Evolutionary conservation across 2,329 filamentous ascomycete species (phyloP).

Genomic region (Exophiala alcalophila): DNA sequence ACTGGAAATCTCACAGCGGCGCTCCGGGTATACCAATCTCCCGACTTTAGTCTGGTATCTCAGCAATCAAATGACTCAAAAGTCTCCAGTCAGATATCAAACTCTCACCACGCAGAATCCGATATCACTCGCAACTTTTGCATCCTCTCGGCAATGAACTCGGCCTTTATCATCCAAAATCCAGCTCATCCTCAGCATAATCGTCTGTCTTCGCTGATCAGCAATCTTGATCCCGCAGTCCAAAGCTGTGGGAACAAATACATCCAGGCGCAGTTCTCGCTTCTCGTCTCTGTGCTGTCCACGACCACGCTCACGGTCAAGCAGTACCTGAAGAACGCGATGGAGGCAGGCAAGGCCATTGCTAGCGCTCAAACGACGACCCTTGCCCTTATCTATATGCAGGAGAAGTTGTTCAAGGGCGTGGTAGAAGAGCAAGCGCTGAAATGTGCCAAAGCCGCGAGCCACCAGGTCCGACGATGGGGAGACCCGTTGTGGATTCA

Average conservation of each 20-base stretch:
- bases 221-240: slow-evolving; percentile 66
- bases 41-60: slow-evolving; percentile 55
- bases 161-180: slow-evolving; percentile 69
- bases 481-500: slow-evolving; percentile 74
- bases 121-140: slow-evolving; percentile 61
- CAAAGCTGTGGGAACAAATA: slow-evolving; percentile 67
- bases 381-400: slow-evolving; percentile 82
- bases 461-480: slow-evolving; percentile 65
- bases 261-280: slow-evolving; percentile 72
- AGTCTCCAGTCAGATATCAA: slow-evolving; percentile 24
- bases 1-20: slow-evolving; percentile 70
- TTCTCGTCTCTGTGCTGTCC: slow-evolving; percentile 68
- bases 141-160: slow-evolving; percentile 63
- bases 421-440: slow-evolving; percentile 77
- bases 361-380: slow-evolving; percentile 77
- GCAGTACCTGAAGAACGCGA: slow-evolving; percentile 69
- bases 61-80: slow-evolving; percentile 16
- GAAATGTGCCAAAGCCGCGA: slow-evolving; percentile 70
- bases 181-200: slow-evolving; percentile 56
- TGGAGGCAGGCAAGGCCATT: slow-evolving; percentile 66
- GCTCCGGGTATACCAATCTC: slow-evolving; percentile 62
- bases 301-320: slow-evolving; percentile 72
- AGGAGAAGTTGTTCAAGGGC: slow-evolving; percentile 74
- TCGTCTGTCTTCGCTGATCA: slow-evolving; percentile 60
- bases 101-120: slow-evolving; percentile 15